Evolutionary conservation across 495 filamentous ascomycete genomes (phyloP), one percentile per base, ranked within the genome.

Genomic region (Aspergillus nidulans): DNA sequence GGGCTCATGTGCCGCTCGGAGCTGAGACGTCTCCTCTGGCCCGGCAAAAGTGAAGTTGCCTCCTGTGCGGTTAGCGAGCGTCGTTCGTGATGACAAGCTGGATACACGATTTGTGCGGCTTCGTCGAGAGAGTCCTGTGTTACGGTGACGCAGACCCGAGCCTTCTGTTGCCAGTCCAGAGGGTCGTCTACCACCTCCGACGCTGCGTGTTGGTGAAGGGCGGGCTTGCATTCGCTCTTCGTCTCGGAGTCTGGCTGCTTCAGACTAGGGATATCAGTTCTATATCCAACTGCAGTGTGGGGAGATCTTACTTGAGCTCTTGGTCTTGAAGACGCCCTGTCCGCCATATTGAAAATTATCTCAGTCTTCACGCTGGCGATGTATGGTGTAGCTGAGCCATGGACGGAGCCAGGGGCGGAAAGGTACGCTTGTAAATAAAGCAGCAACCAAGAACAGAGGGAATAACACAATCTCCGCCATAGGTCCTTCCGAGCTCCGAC

Each of bases 31-130:
- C 26, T 71, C 71, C 9, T 74, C 71, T 0, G 71, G 67, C 0
- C 72, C 72, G 18, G 62, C 72, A 21, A 72, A 49, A 1, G 71
- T 71, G 52, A 74, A 74, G n/a, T 62, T 65, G 0, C 72, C 72
- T 23, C 65, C 60, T 0, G 68, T 69, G 16, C 69, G 49, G 15
- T 67, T 53, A 0, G 69, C 68, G 1, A 74, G 60, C 3, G 67
- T 69, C 0, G 63, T 67, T 42, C 68, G 66, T 8, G 58, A 62
- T 6, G 50, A 51, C 15, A 73, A 46, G 36, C 72, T 76, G 19
- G 64, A 59, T 0, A 64, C 45, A 24, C 20, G 30, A 19, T 32
- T 21, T 18, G 19, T 49, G 8, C 48, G 48, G 4, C 28, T 40
- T 18, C 9, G 48, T 13, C 12, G 48, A 10, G 48, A 16, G 32